Evolutionary conservation across 2,329 filamentous ascomycete genomes (phyloP).

Genomic region (Arthrobotrys iridis): DNA sequence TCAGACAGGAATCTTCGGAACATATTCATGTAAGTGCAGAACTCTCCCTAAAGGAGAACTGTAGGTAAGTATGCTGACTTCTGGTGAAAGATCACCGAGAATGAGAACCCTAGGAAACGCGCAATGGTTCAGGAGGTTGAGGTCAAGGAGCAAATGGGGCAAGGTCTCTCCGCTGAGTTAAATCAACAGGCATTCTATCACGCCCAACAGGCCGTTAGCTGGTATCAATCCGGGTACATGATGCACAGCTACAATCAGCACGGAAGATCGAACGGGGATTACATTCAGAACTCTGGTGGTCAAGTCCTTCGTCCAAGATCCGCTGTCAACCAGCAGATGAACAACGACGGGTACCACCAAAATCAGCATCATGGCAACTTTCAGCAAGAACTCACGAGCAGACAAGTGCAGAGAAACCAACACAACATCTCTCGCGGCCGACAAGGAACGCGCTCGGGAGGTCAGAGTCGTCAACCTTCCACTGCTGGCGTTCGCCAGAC

Average conservation of each 20-base stretch:
- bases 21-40: background rate
- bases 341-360: slow-evolving; percentile 17
- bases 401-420: slow-evolving; percentile 10
- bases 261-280: background rate
- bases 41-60: background rate
- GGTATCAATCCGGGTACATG: slow-evolving; percentile 11
- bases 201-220: slow-evolving; percentile 12
- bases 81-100: background rate
- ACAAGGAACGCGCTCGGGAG: slow-evolving; percentile 32
- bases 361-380: slow-evolving; percentile 5
- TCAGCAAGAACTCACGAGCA: slow-evolving; percentile 15
- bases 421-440: slow-evolving; percentile 24
- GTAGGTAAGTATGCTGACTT: background rate
- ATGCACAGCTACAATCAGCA: slow-evolving; percentile 4
- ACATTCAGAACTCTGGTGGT: background rate
- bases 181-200: background rate
- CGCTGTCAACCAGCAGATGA: slow-evolving; percentile 13
- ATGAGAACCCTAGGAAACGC: background rate
- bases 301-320: slow-evolving; percentile 23
- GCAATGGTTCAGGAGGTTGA: background rate
- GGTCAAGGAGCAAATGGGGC: background rate
- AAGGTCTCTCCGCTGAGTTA: background rate
- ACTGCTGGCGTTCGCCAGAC: slow-evolving; percentile 10
- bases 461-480: slow-evolving; percentile 27
- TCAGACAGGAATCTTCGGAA: background rate